Evolutionary conservation across 306 rosid genomes (phyloP), one percentile per base, ranked within the genome.

Genomic region (Sechiopsis laciniata): DNA sequence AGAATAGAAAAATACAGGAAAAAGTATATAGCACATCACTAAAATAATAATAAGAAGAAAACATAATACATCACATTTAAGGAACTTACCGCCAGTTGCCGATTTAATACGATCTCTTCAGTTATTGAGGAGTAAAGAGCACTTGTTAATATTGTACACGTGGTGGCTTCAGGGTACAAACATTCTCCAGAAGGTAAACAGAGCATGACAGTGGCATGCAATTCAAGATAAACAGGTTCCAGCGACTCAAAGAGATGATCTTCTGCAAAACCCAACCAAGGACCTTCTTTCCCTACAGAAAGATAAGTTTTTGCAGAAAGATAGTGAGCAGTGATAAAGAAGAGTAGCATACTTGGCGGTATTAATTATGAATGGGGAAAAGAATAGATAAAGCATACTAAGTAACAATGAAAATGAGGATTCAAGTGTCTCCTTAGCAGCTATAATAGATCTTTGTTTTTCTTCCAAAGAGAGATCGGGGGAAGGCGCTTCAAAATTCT

Each of bases 141-240:
- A 90, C 96, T 91, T 55, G 17, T 87, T 79, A 91, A 75, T 53
- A 95, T 84, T 20, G 97, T 79, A 80, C 99, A 94, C 42, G 89
- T 90, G 8, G 95, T 84, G 76, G 97, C 97, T 80, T 94, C 97
- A 21, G 97, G 97, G 75, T 81, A 78, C 82, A 94, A 76, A 84
- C 97, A 87, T 79, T 94, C 96, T 77, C 97, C 99, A 79, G 99
- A 87, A 56, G 95, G 92, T 76, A 86, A 78, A 84, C 99, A 94
- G 70, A 94, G 95, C 97, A 87, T 87, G 59, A 94, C 88, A 74
- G 87, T 85, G 76, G 97, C 97, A 75, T 85, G 95, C 89, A 91
- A 87, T 85, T 94, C 92, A 74, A 94, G 87, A 81, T 83, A 91
- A 66, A 88, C 80, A 76, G 91, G 83, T 73, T 86, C 96, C 69